phyloP scores from a whole-genome alignment of 371 early-diverging fungal species.

The Fennellomyces sp. region DNA sequence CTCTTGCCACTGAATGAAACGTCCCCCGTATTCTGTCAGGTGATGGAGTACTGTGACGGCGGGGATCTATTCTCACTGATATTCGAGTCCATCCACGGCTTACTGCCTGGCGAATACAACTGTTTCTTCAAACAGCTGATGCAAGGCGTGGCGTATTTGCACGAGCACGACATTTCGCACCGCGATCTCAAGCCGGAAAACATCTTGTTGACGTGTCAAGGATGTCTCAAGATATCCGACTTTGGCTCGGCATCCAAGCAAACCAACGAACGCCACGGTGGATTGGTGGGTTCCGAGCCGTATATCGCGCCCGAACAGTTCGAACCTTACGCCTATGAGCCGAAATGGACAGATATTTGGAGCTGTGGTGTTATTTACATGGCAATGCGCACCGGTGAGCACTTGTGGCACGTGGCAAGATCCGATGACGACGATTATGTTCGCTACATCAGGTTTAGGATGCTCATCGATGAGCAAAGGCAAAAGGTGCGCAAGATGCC shows the following conservation, averaged over 20 bases:
- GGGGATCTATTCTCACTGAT: conserved; percentile 66
- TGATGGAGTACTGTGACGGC: conserved; percentile 76
- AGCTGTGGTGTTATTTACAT: conserved; percentile 52
- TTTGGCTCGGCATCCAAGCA: conserved; percentile 91
- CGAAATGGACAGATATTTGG: conserved; percentile 54
- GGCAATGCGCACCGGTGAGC: conserved; percentile 41
- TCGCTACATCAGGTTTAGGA: conserved; percentile 37
- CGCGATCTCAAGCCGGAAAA: conserved; percentile 87
- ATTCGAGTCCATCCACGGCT: conserved; percentile 34
- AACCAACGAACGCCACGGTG: conserved; percentile 45
- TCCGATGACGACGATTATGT: conserved; percentile 38
- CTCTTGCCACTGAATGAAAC: conserved; percentile 73
- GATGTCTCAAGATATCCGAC: conserved; percentile 84
- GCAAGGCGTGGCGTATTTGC: conserved; percentile 65
- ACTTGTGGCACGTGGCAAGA: conserved; percentile 51
- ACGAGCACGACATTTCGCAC: conserved; percentile 72
- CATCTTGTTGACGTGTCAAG: conserved; percentile 57
- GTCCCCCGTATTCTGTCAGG: conserved; percentile 58
- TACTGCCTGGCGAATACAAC: conserved; percentile 38
- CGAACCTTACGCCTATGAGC: conserved; percentile 38
- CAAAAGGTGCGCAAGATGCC: conserved; percentile 26
- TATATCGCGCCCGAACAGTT: conserved; percentile 63
- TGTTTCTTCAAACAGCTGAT: conserved; percentile 71
- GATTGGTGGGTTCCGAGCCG: conserved; percentile 54
- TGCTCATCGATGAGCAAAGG: conserved; percentile 36